phyloP scores from a whole-genome alignment of 2,329 filamentous ascomycete species.

The Pseudogymnoascus sp. region DNA sequence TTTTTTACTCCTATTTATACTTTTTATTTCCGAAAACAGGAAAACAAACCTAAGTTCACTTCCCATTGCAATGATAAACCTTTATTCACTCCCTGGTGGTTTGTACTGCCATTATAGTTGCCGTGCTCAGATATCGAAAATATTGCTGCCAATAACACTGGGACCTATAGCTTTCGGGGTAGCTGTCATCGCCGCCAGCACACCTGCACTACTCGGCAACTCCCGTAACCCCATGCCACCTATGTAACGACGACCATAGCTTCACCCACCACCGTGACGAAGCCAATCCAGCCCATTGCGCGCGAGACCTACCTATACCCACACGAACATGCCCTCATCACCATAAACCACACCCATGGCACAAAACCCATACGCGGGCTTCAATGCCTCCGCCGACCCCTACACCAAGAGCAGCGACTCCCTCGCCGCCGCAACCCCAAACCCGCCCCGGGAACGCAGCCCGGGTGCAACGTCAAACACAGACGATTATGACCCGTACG shows the following conservation, averaged over 20 bases:
- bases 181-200: not conserved
- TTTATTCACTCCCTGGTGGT: not conserved
- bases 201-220: not conserved
- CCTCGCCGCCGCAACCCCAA: slow-evolving; percentile 19
- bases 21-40: not conserved
- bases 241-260: not conserved
- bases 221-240: slow-evolving; percentile 1
- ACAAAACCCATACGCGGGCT: slow-evolving; percentile 25
- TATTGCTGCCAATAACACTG: not conserved
- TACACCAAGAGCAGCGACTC: slow-evolving; percentile 21
- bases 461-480: slow-evolving; percentile 11
- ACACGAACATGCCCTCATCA: not conserved
- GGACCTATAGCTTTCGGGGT: not conserved
- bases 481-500: slow-evolving; percentile 27
- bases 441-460: slow-evolving; percentile 7
- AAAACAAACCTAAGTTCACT: not conserved
- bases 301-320: no score
- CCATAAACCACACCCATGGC: slow-evolving; percentile 18
- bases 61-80: not conserved
- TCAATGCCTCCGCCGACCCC: slow-evolving; percentile 21
- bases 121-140: not conserved
- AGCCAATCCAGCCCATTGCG: no score
- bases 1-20: not conserved
- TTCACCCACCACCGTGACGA: not conserved
- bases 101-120: no score